Evolutionary conservation across 208 protist species (phyloP).

Genomic region (Leishmania amazonensis): DNA sequence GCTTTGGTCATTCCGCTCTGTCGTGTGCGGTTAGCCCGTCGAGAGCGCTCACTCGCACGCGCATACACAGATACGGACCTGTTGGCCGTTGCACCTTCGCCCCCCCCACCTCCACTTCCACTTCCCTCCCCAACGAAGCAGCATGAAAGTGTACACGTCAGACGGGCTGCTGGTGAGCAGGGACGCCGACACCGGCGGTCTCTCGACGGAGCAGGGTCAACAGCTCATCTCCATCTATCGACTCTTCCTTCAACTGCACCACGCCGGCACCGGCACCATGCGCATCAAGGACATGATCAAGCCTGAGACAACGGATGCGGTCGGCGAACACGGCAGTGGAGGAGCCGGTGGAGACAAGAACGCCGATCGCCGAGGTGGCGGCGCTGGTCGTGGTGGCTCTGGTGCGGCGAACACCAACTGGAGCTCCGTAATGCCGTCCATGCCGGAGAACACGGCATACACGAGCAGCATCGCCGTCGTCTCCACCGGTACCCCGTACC

Average conservation of each 20-base stretch:
- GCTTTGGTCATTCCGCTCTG: background rate
- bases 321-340: background rate
- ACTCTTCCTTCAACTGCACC: conserved; percentile 67
- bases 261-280: conserved; percentile 24
- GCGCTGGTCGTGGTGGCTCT: background rate
- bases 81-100: background rate
- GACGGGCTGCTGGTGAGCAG: conserved; percentile 38
- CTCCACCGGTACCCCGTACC: conserved; percentile 26
- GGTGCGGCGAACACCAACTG: background rate
- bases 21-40: background rate
- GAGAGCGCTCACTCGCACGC: background rate
- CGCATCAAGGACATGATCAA: conserved; percentile 26
- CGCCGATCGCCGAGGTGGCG: conserved; percentile 2
- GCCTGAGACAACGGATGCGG: conserved; percentile 10
- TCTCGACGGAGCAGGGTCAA: conserved; percentile 35
- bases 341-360: background rate
- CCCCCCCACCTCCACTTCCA: too few relatives aligned
- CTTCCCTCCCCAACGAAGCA: background rate
- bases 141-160: conserved; percentile 47
- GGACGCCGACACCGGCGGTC: background rate
- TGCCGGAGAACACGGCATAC: conserved; percentile 16
- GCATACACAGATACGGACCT: background rate
- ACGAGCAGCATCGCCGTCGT: conserved; percentile 23
- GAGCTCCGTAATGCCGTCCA: conserved; percentile 3
- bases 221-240: conserved; percentile 66